Evolutionary conservation across 257 asterid species (phyloP).

Genomic region (Plantago major): DNA sequence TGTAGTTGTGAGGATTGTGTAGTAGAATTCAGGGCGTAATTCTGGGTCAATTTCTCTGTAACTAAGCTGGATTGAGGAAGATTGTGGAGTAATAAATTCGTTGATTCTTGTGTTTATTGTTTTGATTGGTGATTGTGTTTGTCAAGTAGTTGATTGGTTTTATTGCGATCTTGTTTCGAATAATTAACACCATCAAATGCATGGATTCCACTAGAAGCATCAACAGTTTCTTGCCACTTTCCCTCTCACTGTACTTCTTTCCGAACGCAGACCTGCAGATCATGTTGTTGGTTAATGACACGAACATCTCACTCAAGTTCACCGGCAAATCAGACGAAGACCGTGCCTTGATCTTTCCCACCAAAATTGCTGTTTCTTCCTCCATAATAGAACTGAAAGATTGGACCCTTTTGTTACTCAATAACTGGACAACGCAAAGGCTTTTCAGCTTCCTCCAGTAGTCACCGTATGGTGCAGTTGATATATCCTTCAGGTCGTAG

Average conservation of each 20-base stretch:
- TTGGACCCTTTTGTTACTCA: background rate
- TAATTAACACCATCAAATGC: too few relatives aligned
- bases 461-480: constrained; percentile 17
- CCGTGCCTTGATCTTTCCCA: background rate
- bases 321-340: background rate
- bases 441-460: constrained; percentile 22
- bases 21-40: too few relatives aligned
- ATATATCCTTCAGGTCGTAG: constrained; percentile 12
- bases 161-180: too few relatives aligned
- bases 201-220: constrained; percentile 6
- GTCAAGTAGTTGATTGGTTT: too few relatives aligned
- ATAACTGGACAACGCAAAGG: constrained; percentile 18
- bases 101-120: too few relatives aligned
- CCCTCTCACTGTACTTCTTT: constrained; percentile 16
- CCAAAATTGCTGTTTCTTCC: constrained; percentile 14
- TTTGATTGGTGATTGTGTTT: too few relatives aligned
- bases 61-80: too few relatives aligned
- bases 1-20: too few relatives aligned
- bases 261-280: constrained; percentile 23
- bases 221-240: constrained; percentile 14
- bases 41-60: too few relatives aligned
- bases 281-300: constrained; percentile 13
- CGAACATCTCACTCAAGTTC: constrained; percentile 24
- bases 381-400: constrained; percentile 9
- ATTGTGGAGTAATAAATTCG: too few relatives aligned